These are phyloP conservation scores for Emydomyces testavorans DNA, from an alignment of 2,329 filamentous ascomycete genomes.

Conservation along the genomic window DNA sequence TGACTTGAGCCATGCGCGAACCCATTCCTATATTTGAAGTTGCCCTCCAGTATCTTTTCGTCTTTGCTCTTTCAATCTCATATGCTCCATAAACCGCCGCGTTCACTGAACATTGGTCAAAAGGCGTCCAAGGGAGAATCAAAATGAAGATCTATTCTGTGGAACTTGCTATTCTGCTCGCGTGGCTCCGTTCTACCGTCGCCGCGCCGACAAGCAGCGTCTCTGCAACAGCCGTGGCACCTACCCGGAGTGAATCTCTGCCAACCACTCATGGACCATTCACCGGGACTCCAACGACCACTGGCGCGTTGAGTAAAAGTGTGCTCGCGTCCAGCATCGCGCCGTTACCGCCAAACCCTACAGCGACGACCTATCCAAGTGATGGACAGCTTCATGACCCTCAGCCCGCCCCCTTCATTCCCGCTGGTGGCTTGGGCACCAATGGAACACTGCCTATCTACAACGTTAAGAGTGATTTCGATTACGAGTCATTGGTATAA, in stretches of 20 bases:
- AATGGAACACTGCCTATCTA: constrained; percentile 69
- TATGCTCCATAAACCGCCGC: no score
- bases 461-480: constrained; percentile 67
- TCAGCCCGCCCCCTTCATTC: constrained; percentile 60
- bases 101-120: neutral
- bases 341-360: constrained; percentile 46
- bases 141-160: constrained; percentile 1
- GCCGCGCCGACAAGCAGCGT: neutral
- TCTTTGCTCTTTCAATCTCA: no score
- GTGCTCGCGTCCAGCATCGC: constrained; percentile 46
- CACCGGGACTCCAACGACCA: constrained; percentile 54
- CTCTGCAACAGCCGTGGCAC: constrained; percentile 6
- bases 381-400: constrained; percentile 57
- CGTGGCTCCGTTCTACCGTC: neutral
- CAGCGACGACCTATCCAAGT: constrained; percentile 58
- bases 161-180: neutral
- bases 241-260: neutral
- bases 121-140: neutral
- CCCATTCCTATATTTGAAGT: neutral
- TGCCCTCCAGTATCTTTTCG: neutral
- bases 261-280: constrained; percentile 50
- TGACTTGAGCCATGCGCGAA: neutral
- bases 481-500: constrained; percentile 58
- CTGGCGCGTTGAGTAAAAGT: constrained; percentile 51
- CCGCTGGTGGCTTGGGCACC: constrained; percentile 61